These are phyloP conservation scores for Solioccasus polychromus DNA, from an alignment of 768 basidiomycete genomes.

Conservation along the genomic window DNA sequence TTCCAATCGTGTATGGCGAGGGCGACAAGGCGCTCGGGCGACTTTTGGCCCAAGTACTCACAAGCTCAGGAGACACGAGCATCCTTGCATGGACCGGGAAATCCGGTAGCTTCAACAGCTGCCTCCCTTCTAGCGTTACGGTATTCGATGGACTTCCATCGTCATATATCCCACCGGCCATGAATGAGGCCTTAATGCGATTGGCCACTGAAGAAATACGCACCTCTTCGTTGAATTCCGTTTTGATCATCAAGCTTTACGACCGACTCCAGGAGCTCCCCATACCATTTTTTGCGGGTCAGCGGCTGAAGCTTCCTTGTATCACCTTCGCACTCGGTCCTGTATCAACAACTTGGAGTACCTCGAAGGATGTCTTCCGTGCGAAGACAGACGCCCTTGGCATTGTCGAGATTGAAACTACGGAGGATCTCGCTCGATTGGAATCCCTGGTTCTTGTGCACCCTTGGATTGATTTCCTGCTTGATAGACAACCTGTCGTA, in stretches of 20 bases:
- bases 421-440: conserved; percentile 3
- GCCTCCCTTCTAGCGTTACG: conserved; percentile 1
- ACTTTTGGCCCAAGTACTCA: too few relatives aligned
- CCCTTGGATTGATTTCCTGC: conserved; percentile 13
- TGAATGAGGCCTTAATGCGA: too few relatives aligned
- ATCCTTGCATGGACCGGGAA: conserved; percentile 11
- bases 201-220: too few relatives aligned
- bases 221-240: neutral
- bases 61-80: too few relatives aligned
- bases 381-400: neutral
- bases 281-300: conserved; percentile 1
- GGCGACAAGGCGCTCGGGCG: too few relatives aligned
- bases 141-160: conserved; percentile 1
- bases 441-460: conserved; percentile 1
- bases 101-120: conserved; percentile 9
- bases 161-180: neutral
- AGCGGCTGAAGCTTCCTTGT: conserved; percentile 10
- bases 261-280: neutral
- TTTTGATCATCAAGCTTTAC: neutral
- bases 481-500: conserved; percentile 1
- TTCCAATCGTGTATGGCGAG: too few relatives aligned
- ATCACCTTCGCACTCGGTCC: conserved; percentile 4
- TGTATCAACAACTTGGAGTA: neutral
- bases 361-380: neutral
- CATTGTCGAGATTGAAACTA: conserved; percentile 6